These are phyloP conservation scores for Cladophialophora psammophila DNA, from an alignment of 2,329 filamentous ascomycete species.

Conservation along the genomic window DNA sequence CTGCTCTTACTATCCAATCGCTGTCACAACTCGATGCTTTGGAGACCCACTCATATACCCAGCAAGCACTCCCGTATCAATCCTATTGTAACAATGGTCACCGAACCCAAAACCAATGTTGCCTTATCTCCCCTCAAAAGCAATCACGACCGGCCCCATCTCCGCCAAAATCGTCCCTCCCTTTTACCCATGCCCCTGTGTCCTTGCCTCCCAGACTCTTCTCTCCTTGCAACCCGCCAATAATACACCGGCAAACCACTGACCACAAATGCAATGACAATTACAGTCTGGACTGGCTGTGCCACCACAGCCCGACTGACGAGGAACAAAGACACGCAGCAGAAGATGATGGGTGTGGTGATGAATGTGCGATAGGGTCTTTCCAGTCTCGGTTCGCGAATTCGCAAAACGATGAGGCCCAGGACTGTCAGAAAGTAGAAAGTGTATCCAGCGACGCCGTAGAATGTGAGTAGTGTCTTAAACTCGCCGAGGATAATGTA, in stretches of 20 bases:
- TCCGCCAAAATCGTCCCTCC: constrained; percentile 51
- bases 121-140: neutral
- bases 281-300: constrained; percentile 85
- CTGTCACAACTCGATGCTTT: neutral
- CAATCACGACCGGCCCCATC: constrained; percentile 40
- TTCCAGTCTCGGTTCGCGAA: constrained; percentile 85
- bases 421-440: constrained; percentile 98
- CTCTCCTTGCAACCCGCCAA: constrained; percentile 75
- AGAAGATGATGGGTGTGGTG: constrained; percentile 95
- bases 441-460: constrained; percentile 94
- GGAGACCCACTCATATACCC: neutral
- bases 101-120: neutral
- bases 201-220: constrained; percentile 7
- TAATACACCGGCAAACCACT: constrained; percentile 88
- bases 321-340: constrained; percentile 93
- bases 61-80: neutral
- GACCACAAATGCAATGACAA: constrained; percentile 84
- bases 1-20: constrained; percentile 23
- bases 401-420: constrained; percentile 86
- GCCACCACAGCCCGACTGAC: constrained; percentile 88
- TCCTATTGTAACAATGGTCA: neutral
- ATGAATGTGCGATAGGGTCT: constrained; percentile 97
- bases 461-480: constrained; percentile 90
- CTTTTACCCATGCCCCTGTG: constrained; percentile 36
- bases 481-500: constrained; percentile 93